Conservation (phyloP, 345 rosid genomes). For the Populus davidiana region DNA sequence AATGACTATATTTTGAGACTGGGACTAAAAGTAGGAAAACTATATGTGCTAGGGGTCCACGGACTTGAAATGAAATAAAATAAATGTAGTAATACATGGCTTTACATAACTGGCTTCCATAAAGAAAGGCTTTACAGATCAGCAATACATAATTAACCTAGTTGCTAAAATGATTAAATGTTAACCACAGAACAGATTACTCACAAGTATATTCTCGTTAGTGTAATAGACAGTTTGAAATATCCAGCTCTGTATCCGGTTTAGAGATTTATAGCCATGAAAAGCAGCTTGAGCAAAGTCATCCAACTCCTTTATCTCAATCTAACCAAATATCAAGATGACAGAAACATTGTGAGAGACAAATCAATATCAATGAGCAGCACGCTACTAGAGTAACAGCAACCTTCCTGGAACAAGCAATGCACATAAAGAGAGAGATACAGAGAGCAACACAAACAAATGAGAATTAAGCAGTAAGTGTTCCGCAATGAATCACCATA, state of each 20-base stretch:
- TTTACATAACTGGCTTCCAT: neutral
- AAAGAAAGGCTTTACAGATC: neutral
- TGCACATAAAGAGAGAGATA: neutral
- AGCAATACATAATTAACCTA: neutral
- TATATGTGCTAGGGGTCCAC: neutral
- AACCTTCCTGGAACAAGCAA: neutral
- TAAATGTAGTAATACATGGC: neutral
- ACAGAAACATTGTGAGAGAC: slow-evolving; percentile 17
- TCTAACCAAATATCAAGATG: slow-evolving; percentile 41
- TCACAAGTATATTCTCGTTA: slow-evolving; percentile 91
- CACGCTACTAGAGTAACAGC: slow-evolving; percentile 3
- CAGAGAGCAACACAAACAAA: neutral
- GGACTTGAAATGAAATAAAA: neutral
- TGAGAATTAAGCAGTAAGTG: neutral
- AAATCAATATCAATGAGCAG: slow-evolving; percentile 20
- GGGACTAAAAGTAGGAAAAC: neutral
- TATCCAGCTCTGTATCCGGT: slow-evolving; percentile 92
- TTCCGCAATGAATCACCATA: neutral
- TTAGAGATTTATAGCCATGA: slow-evolving; percentile 82
- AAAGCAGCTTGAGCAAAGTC: slow-evolving; percentile 97
- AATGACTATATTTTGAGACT: neutral
- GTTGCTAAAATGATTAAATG: neutral
- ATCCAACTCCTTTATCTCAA: slow-evolving; percentile 90
- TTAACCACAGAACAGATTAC: slow-evolving; percentile 24
- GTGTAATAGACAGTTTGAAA: slow-evolving; percentile 83